Percentiles rank a stretch among this genome's conserved stretches.
These are phyloP conservation scores for Trichoderma arundinaceum DNA, from an alignment of 2,329 filamentous ascomycete genomes.

Conservation along the genomic window DNA sequence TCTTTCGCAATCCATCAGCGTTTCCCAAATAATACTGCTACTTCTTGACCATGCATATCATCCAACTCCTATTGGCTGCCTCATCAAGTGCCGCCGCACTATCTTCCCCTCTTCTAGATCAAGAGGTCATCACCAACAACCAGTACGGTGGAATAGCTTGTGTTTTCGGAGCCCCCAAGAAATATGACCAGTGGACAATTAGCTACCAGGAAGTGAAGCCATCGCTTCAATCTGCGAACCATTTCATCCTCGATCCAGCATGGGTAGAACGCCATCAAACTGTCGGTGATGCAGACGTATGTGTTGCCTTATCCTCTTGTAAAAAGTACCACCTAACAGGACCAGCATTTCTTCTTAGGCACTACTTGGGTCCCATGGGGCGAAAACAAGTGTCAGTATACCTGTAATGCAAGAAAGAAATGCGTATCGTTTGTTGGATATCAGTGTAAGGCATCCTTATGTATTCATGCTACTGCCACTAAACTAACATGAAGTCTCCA, in stretches of 20 bases:
- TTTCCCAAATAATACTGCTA: background rate
- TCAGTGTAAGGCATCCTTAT: constrained; percentile 15
- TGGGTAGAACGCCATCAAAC: constrained; percentile 28
- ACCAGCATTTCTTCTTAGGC: constrained; percentile 27
- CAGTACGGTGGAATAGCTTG: background rate
- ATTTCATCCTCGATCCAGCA: constrained; percentile 26
- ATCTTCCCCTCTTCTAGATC: background rate
- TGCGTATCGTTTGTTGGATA: constrained; percentile 33
- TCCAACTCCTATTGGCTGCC: background rate
- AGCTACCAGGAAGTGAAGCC: constrained; percentile 29
- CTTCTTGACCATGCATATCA: background rate
- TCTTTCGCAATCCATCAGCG: background rate
- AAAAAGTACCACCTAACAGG: background rate
- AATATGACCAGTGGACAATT: constrained; percentile 22
- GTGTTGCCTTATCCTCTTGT: background rate
- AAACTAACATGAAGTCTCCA: background rate
- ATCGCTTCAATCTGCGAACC: background rate
- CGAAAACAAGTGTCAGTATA: constrained; percentile 34
- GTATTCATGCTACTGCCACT: background rate
- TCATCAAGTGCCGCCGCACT: background rate
- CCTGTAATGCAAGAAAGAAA: constrained; percentile 28
- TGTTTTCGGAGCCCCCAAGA: constrained; percentile 23
- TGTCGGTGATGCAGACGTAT: constrained; percentile 13
- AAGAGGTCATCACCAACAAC: background rate
- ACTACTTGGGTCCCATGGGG: constrained; percentile 14